Evolutionary conservation across 2,329 filamentous ascomycete species (phyloP).

Genomic region (Aspergillus sp.): DNA sequence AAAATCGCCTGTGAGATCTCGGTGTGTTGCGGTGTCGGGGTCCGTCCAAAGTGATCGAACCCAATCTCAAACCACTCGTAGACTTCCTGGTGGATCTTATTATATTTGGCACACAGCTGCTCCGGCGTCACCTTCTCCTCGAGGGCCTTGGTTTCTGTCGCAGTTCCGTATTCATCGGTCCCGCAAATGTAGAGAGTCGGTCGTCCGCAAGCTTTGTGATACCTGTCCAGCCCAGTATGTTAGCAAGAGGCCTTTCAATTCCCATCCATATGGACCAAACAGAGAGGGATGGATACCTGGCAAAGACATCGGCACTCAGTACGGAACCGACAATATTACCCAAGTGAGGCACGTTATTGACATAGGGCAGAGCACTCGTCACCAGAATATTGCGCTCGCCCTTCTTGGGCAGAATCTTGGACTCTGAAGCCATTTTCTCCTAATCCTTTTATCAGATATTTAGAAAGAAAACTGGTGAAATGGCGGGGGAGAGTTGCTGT

Average conservation of each 20-base stretch:
- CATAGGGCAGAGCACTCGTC: conserved; percentile 84
- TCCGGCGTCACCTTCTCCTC: conserved; percentile 76
- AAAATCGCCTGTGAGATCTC: conserved; percentile 92
- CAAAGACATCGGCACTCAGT: conserved; percentile 79
- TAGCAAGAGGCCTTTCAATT: conserved; percentile 4
- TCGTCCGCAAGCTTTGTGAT: conserved; percentile 68
- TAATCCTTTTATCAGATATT: background rate
- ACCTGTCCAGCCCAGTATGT: conserved; percentile 39
- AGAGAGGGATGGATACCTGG: conserved; percentile 30
- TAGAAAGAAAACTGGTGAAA: background rate
- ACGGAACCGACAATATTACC: conserved; percentile 85
- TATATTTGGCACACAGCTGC: conserved; percentile 86
- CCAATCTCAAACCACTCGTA: conserved; percentile 95
- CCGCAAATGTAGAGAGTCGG: conserved; percentile 81
- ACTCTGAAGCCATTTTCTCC: conserved; percentile 19
- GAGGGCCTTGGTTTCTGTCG: conserved; percentile 89
- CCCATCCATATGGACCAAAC: background rate
- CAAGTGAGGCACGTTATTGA: conserved; percentile 71
- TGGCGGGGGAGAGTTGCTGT: background rate
- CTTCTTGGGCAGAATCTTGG: conserved; percentile 52
- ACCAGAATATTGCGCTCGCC: conserved; percentile 83
- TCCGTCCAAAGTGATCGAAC: conserved; percentile 92
- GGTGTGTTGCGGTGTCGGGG: conserved; percentile 80
- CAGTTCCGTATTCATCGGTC: conserved; percentile 90
- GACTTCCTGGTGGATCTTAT: conserved; percentile 78